phyloP scores from a whole-genome alignment of 306 rosid genomes.

The Delonix regia region DNA sequence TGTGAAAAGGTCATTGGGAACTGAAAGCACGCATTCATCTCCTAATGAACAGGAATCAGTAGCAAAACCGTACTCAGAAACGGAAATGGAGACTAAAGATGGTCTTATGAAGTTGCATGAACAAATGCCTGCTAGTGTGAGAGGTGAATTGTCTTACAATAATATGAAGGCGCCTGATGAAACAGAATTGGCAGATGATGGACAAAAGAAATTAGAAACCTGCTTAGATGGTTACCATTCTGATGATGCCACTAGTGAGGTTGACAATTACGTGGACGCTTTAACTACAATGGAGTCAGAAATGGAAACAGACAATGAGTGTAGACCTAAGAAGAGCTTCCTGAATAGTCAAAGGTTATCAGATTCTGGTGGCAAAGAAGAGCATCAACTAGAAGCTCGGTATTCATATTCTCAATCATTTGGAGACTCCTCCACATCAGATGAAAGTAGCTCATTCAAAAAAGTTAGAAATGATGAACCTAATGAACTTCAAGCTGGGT shows the following conservation, averaged over 20 bases:
- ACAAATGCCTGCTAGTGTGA: constrained; percentile 47
- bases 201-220: constrained; percentile 56
- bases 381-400: constrained; percentile 38
- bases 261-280: constrained; percentile 93
- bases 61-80: constrained; percentile 47
- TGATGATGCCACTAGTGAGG: constrained; percentile 81
- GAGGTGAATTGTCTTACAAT: constrained; percentile 46
- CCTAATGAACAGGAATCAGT: constrained; percentile 51
- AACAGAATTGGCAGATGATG: constrained; percentile 49
- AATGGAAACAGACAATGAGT: constrained; percentile 76
- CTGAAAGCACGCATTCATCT: constrained; percentile 56
- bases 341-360: constrained; percentile 45
- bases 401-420: constrained; percentile 67
- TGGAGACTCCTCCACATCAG: constrained; percentile 64
- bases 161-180: constrained; percentile 45
- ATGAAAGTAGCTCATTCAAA: constrained; percentile 67
- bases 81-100: constrained; percentile 37
- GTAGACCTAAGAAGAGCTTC: constrained; percentile 53
- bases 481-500: constrained; percentile 35
- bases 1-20: constrained; percentile 50
- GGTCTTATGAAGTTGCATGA: constrained; percentile 58
- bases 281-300: constrained; percentile 87
- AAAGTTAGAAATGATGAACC: constrained; percentile 54
- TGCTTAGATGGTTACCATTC: constrained; percentile 60
- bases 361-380: constrained; percentile 53